Conservation (phyloP, 176 grass and related monocot genomes). For the Hordeum marinum region DNA sequence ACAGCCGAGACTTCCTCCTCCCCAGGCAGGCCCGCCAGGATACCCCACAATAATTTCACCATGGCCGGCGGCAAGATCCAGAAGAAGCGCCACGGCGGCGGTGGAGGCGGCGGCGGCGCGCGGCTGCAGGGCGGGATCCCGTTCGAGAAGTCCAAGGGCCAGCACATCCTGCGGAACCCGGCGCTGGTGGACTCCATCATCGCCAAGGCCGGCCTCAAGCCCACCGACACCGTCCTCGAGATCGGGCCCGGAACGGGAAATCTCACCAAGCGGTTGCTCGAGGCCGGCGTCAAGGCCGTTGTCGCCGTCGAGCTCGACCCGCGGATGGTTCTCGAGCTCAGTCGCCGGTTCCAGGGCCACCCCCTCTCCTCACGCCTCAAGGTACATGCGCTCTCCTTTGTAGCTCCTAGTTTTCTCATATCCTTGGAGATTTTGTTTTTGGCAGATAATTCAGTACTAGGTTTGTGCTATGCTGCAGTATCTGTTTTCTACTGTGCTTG, state of each 20-base stretch:
- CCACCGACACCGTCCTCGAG: slow-evolving; percentile 91
- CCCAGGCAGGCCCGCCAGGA: neutral
- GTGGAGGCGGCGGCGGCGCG: slow-evolving; percentile 32
- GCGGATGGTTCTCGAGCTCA: slow-evolving; percentile 95
- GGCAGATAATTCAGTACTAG: neutral
- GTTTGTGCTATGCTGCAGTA: neutral
- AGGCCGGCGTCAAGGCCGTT: slow-evolving; percentile 77
- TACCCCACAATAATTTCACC: neutral
- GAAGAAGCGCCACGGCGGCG: slow-evolving; percentile 55
- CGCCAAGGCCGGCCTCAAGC: slow-evolving; percentile 79
- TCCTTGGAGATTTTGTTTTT: neutral
- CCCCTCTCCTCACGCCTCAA: slow-evolving; percentile 66
- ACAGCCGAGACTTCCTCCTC: neutral
- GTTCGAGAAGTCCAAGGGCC: slow-evolving; percentile 96
- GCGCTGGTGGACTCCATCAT: slow-evolving; percentile 86
- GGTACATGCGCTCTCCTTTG: slow-evolving; percentile 12
- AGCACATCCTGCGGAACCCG: slow-evolving; percentile 88
- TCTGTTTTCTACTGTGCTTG: neutral
- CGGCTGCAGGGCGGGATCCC: slow-evolving; percentile 70
- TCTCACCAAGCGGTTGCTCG: slow-evolving; percentile 88
- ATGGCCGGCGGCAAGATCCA: slow-evolving; percentile 90
- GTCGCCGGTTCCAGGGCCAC: slow-evolving; percentile 74
- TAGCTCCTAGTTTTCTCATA: neutral
- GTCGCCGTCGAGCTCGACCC: slow-evolving; percentile 97
- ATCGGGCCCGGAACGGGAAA: slow-evolving; percentile 93